Percentiles rank a stretch among this genome's conserved stretches.
These are phyloP conservation scores for Nevesoporus exiguus DNA, from an alignment of 768 basidiomycete genomes.

Conservation along the genomic window DNA sequence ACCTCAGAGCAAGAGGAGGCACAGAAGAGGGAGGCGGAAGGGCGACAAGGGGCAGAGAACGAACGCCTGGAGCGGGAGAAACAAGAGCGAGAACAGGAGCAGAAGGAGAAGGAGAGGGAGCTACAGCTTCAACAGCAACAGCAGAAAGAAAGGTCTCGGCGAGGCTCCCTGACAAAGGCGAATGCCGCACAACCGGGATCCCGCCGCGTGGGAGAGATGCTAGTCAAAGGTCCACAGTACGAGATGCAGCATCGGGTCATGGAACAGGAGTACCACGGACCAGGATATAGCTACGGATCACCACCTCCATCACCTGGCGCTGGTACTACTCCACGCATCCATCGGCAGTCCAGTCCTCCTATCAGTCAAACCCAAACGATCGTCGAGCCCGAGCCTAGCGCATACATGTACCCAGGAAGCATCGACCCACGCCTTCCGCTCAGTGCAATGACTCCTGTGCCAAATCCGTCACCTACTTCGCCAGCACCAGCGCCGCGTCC, in stretches of 20 bases:
- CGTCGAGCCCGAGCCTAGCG: constrained; percentile 28
- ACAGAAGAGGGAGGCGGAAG: constrained; percentile 41
- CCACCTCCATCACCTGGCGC: constrained; percentile 25
- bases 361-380: constrained; percentile 29
- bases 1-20: constrained; percentile 34
- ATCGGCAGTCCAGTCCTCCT: constrained; percentile 27
- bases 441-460: constrained; percentile 50
- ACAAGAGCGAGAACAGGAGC: constrained; percentile 54
- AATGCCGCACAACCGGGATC: constrained; percentile 45
- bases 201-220: constrained; percentile 76
- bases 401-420: constrained; percentile 25
- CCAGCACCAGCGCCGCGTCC: constrained; percentile 23
- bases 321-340: constrained; percentile 18
- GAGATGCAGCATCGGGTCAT: constrained; percentile 93
- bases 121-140: constrained; percentile 35
- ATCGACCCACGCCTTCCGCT: constrained; percentile 48
- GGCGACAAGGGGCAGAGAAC: constrained; percentile 41
- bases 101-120: constrained; percentile 31
- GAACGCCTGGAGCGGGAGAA: constrained; percentile 49
- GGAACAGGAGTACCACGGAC: constrained; percentile 76
- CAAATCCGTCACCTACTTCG: constrained; percentile 20
- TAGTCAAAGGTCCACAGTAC: constrained; percentile 85
- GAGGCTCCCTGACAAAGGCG: constrained; percentile 66
- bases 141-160: constrained; percentile 39
- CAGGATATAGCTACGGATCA: constrained; percentile 26